Evolutionary conservation across 345 rosid species (phyloP).

Genomic region (Eucalyptus shirleyi): DNA sequence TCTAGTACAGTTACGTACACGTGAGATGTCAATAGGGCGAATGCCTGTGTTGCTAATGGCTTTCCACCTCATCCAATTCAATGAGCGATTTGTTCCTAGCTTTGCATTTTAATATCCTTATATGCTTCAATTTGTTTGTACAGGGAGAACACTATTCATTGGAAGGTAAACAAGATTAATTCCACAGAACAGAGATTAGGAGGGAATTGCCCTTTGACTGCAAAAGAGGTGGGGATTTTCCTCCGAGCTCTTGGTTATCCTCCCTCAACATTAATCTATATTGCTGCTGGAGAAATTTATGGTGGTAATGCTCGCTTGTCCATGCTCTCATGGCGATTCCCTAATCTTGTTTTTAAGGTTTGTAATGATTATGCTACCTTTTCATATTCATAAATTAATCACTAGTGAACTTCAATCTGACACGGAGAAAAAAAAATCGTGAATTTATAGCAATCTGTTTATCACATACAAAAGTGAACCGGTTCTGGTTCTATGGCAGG

Average conservation of each 20-base stretch:
- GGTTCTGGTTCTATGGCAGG: conserved; percentile 22
- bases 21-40: not conserved
- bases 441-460: not conserved
- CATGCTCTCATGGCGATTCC: conserved; percentile 58
- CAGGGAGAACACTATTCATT: conserved; percentile 78
- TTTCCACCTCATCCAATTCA: not conserved
- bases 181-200: conserved; percentile 73
- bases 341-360: conserved; percentile 78
- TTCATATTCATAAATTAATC: not conserved
- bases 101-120: not conserved
- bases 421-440: not conserved
- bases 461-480: not conserved
- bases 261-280: conserved; percentile 49
- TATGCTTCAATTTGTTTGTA: not conserved
- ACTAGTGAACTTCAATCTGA: not conserved
- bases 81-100: not conserved
- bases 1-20: not conserved
- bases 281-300: conserved; percentile 86
- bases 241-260: conserved; percentile 82
- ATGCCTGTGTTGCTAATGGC: not conserved
- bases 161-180: conserved; percentile 88
- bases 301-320: conserved; percentile 60
- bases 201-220: conserved; percentile 85
- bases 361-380: not conserved
- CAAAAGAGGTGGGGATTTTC: conserved; percentile 79